These are phyloP conservation scores for Hordeum marinum DNA, from an alignment of 176 grass and related monocot species.

Conservation along the genomic window DNA sequence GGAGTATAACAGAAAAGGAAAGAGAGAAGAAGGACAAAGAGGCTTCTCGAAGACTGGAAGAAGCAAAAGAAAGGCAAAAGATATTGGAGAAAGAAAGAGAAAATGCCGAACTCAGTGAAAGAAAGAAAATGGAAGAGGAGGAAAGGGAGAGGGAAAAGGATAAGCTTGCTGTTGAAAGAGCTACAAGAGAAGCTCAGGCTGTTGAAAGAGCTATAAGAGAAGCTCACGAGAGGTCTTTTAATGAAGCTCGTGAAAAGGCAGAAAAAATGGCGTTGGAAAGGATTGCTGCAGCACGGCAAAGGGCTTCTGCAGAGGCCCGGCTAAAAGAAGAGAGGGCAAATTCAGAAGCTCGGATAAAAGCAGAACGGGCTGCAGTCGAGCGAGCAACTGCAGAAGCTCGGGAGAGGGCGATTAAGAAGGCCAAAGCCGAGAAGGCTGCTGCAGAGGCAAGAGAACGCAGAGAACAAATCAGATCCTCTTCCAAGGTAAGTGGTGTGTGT, in stretches of 20 bases:
- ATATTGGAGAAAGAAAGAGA: conserved; percentile 53
- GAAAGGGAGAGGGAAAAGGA: conserved; percentile 90
- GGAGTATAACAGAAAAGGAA: conserved; percentile 32
- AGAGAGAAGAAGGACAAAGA: conserved; percentile 37
- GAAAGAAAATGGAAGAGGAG: conserved; percentile 43
- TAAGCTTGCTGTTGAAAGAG: conserved; percentile 80
- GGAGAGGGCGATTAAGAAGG: conserved; percentile 81
- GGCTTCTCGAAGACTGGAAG: conserved; percentile 34
- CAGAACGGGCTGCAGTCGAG: conserved; percentile 81
- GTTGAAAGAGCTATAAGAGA: conserved; percentile 88
- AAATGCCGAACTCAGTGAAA: conserved; percentile 38
- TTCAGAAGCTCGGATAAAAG: conserved; percentile 62
- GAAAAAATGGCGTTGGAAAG: conserved; percentile 72
- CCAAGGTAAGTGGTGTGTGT: conserved; percentile 36
- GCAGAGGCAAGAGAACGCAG: conserved; percentile 59
- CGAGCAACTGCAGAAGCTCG: conserved; percentile 84
- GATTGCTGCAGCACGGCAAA: conserved; percentile 63
- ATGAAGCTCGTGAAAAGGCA: conserved; percentile 64
- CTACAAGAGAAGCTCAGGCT: conserved; percentile 68
- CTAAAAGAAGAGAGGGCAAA: conserved; percentile 69
- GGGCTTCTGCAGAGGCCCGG: conserved; percentile 55
- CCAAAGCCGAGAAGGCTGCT: conserved; percentile 71
- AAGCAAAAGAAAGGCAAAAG: conserved; percentile 54
- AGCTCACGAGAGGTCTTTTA: conserved; percentile 62
- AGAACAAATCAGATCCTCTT: conserved; percentile 57